Evolutionary conservation across 257 asterid species (phyloP).

Genomic region (Capsicum chinense): DNA sequence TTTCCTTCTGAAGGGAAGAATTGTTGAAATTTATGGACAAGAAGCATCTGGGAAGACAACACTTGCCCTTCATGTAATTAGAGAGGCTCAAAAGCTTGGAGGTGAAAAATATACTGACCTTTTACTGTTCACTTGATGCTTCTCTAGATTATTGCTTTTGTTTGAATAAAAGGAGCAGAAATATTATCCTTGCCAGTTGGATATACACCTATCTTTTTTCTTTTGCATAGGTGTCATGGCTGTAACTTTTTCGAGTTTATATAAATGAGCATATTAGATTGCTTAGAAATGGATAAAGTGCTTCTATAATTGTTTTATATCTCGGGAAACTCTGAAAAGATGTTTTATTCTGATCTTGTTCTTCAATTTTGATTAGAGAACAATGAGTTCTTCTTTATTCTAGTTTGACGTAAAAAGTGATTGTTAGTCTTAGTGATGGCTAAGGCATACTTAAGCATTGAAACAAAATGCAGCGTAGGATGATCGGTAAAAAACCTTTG

Average conservation of each 20-base stretch:
- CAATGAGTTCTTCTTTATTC: background rate
- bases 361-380: background rate
- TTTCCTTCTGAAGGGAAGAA: conserved; percentile 68
- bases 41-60: conserved; percentile 99
- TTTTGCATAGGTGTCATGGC: background rate
- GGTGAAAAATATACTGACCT: conserved; percentile 47
- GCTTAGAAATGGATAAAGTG: conserved; percentile 7
- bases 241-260: background rate
- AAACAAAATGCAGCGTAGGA: background rate
- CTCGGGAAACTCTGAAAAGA: background rate
- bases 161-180: background rate
- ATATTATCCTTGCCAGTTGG: background rate
- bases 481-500: background rate
- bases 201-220: conserved; percentile 8
- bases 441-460: background rate
- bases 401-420: conserved; percentile 19
- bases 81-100: conserved; percentile 98
- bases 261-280: background rate
- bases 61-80: conserved; percentile 85
- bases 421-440: background rate
- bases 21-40: conserved; percentile 88
- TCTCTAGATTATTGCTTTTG: conserved; percentile 20
- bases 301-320: background rate
- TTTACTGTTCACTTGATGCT: conserved; percentile 8
- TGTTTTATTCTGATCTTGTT: background rate